Evolutionary conservation across 306 rosid genomes (phyloP).

Genomic region (Quercus glauca): DNA sequence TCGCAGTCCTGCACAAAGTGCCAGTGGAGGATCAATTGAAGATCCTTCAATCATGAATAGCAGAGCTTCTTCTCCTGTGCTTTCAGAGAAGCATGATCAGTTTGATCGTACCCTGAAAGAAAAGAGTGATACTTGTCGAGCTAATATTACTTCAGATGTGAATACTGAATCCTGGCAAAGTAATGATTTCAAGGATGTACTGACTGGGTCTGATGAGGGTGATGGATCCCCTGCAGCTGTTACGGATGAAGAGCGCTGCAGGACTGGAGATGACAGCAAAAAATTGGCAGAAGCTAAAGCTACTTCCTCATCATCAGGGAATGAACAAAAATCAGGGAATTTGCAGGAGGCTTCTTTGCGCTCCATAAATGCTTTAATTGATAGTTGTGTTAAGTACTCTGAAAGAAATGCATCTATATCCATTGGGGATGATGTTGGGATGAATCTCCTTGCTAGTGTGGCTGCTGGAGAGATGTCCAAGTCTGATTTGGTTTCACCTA

Average conservation of each 20-base stretch:
- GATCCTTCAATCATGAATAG: conserved; percentile 47
- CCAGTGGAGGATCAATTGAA: conserved; percentile 50
- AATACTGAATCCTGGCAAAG: conserved; percentile 50
- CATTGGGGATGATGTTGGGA: conserved; percentile 71
- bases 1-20: conserved; percentile 56
- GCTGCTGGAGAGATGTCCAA: conserved; percentile 76
- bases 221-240: conserved; percentile 40
- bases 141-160: conserved; percentile 40
- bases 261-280: conserved; percentile 42
- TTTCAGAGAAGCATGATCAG: conserved; percentile 55
- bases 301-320: conserved; percentile 47
- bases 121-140: conserved; percentile 39
- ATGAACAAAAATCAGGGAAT: conserved; percentile 43
- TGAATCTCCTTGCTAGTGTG: conserved; percentile 94
- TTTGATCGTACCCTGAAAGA: conserved; percentile 46
- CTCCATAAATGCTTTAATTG: conserved; percentile 76
- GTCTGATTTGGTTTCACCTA: conserved; percentile 50
- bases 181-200: conserved; percentile 51
- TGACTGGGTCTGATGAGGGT: conserved; percentile 56
- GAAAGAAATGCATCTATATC: conserved; percentile 41
- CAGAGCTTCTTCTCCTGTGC: conserved; percentile 53
- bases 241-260: conserved; percentile 42
- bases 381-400: conserved; percentile 75
- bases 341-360: conserved; percentile 64
- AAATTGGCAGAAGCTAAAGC: conserved; percentile 44